Evolutionary conservation across 2,329 filamentous ascomycete species (phyloP).

Genomic region (Calonectria ilicicola): DNA sequence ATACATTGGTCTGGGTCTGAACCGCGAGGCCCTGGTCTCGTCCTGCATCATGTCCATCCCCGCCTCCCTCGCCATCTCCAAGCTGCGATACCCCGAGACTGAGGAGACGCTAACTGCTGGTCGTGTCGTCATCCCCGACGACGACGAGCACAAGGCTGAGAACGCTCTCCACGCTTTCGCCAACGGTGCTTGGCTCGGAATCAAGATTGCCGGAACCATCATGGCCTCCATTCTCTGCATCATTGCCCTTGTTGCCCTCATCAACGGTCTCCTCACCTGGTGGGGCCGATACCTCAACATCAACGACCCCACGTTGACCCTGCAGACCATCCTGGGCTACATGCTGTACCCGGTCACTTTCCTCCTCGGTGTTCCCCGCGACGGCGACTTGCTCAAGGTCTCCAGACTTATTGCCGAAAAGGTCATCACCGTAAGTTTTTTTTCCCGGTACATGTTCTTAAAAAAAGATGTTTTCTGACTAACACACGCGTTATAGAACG

Average conservation of each 20-base stretch:
- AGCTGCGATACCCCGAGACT: conserved; percentile 89
- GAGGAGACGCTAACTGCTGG: conserved; percentile 89
- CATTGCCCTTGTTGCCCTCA: conserved; percentile 79
- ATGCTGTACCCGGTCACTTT: conserved; percentile 83
- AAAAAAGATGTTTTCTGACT: conserved; percentile 10
- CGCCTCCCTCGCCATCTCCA: conserved; percentile 88
- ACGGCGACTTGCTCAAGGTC: conserved; percentile 76
- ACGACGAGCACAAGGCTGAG: conserved; percentile 79
- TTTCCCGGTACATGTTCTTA: neutral
- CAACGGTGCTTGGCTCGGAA: conserved; percentile 85
- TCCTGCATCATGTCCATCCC: conserved; percentile 97
- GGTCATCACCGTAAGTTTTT: conserved; percentile 74
- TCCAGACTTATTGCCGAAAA: conserved; percentile 86
- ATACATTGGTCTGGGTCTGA: conserved; percentile 87
- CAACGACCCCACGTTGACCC: conserved; percentile 73
- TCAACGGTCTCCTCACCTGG: conserved; percentile 85
- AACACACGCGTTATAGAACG: conserved; percentile 65
- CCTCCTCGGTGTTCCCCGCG: conserved; percentile 80
- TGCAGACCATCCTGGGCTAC: conserved; percentile 83
- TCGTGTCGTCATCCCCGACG: conserved; percentile 82
- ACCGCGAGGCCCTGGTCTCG: conserved; percentile 86
- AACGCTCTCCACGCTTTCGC: conserved; percentile 89
- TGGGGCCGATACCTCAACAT: conserved; percentile 85
- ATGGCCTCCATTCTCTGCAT: conserved; percentile 84
- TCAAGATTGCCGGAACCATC: conserved; percentile 90